Evolutionary conservation across 257 asterid species (phyloP), one percentile per base, ranked within the genome.

Genomic region (Przewalskia tangutica): DNA sequence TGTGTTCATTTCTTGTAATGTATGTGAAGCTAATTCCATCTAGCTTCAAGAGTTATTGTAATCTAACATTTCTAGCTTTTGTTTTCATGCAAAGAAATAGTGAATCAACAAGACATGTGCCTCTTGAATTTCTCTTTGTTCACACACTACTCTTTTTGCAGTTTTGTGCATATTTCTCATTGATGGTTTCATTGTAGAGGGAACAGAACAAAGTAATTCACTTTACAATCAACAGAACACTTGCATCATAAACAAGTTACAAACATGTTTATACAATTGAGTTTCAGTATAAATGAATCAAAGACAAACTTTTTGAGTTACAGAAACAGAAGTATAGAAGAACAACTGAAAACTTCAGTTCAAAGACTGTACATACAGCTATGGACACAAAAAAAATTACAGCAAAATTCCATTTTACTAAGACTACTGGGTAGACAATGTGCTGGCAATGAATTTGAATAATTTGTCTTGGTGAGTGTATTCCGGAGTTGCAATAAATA

Each of bases 401-500:
- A 23, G 62, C 62, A 75, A 75, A 75, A 75, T 23, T 75, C 62
- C 62, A 50, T 75, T 75, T 50, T 50, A 75, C 79, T 12, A 50
- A 27, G 9, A 23, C 79, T 75, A 50, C 12, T 75, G 44, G 44
- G 60, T 10, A 48, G 79, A 7, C 79, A 73, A 23, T 23, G 79
- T 73, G 60, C 79, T 73, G 79, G 44, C 79, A 48, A 73, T 44
- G 60, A 73, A 11, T 73, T 73, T 23, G 79, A 75, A 75, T 75
- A 50, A 36, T 75, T 75, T 13, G 62, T 75, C 62, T 75, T 75
- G 79, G 79, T 48, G 62, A 23, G 44, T 23, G 79, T 75, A 23
- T 75, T 50, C 60, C 13, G 62, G 79, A 23, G 23, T 23, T 48
- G 16, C 79, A 75, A 23, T 14, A 73, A 48, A 14, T 71, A 50